Conservation (phyloP, 257 asterid genomes). For the Solanum ahanhuiri region DNA sequence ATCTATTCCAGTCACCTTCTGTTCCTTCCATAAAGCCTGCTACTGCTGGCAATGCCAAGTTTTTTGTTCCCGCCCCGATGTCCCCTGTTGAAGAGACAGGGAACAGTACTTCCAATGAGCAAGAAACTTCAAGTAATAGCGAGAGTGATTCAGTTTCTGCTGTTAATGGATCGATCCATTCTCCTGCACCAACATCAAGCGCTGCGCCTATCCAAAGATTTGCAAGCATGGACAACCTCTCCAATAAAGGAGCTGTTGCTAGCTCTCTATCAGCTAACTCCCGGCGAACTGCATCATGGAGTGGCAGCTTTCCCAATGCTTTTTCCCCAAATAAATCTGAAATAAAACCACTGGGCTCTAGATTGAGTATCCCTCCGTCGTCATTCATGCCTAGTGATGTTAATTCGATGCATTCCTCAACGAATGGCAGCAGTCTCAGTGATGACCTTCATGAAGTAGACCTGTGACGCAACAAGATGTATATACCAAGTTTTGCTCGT, state of each 20-base stretch:
- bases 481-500: constrained; percentile 31
- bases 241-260: constrained; percentile 17
- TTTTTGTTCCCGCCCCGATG: constrained; percentile 66
- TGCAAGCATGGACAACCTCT: constrained; percentile 64
- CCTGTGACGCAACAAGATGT: constrained; percentile 48
- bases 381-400: constrained; percentile 24
- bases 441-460: constrained; percentile 94
- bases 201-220: constrained; percentile 37
- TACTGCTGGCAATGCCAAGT: constrained; percentile 36
- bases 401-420: constrained; percentile 14
- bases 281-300: constrained; percentile 87
- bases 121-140: constrained; percentile 10
- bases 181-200: constrained; percentile 15
- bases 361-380: constrained; percentile 30
- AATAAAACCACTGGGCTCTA: constrained; percentile 44
- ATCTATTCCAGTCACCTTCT: constrained; percentile 54
- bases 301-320: constrained; percentile 50
- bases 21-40: constrained; percentile 50
- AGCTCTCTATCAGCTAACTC: constrained; percentile 29
- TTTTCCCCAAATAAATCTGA: constrained; percentile 23
- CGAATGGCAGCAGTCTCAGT: constrained; percentile 30
- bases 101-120: constrained; percentile 18
- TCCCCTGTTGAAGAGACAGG: constrained; percentile 33
- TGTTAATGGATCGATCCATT: constrained; percentile 21
- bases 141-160: constrained; percentile 35